Evolutionary conservation across 345 rosid genomes (phyloP).

Genomic region (Capsella bursapastoris): DNA sequence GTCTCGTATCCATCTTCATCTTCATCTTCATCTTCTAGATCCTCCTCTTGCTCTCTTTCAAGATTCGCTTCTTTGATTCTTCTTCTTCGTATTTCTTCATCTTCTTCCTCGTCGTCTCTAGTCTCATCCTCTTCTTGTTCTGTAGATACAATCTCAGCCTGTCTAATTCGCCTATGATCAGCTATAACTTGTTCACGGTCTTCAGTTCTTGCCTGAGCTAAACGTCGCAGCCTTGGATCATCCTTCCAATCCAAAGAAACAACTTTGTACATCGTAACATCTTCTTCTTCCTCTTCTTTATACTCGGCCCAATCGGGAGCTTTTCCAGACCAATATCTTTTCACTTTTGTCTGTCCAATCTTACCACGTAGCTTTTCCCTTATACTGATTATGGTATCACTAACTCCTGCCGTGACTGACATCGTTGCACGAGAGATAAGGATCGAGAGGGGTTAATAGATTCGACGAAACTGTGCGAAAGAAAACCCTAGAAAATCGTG

Average conservation of each 20-base stretch:
- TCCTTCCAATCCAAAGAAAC: conserved; percentile 56
- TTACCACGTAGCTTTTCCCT: conserved; percentile 74
- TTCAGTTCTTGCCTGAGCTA: conserved; percentile 59
- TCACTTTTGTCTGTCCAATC: conserved; percentile 68
- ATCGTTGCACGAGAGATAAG: conserved; percentile 33
- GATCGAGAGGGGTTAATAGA: not conserved
- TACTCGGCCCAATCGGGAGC: conserved; percentile 75
- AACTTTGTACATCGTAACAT: conserved; percentile 54
- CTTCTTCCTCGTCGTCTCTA: conserved; percentile 56
- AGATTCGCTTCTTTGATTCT: conserved; percentile 56
- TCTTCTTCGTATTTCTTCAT: conserved; percentile 53
- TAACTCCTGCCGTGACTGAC: conserved; percentile 80
- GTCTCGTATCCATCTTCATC: conserved; percentile 71
- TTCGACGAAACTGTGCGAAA: not conserved
- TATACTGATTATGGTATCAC: conserved; percentile 55
- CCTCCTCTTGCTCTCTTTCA: conserved; percentile 56
- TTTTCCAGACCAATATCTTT: conserved; percentile 75
- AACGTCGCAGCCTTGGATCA: conserved; percentile 70
- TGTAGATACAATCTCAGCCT: conserved; percentile 64
- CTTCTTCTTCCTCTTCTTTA: conserved; percentile 63
- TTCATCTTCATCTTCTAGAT: conserved; percentile 67
- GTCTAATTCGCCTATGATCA: conserved; percentile 61
- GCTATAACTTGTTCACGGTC: conserved; percentile 70
- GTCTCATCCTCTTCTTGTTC: conserved; percentile 57
- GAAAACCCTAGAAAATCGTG: conserved; percentile 27